Evolutionary conservation across 2,329 filamentous ascomycete species (phyloP).

Genomic region (Trichoderma sp.): DNA sequence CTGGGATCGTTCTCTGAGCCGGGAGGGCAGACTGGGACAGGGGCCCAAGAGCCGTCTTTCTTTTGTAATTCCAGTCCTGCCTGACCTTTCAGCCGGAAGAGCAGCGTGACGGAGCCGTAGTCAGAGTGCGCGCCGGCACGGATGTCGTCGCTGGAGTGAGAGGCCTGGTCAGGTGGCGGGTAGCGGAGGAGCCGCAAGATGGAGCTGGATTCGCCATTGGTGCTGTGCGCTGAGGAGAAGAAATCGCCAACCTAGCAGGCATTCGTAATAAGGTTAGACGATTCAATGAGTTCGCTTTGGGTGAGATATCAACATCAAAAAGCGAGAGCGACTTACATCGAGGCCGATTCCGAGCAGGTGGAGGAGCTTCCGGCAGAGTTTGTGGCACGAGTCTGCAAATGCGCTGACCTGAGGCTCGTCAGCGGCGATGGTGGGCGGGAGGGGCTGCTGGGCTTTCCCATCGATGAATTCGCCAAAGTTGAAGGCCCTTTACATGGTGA

Average conservation of each 20-base stretch:
- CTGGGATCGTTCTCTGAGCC: conserved; percentile 57
- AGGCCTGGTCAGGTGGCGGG: conserved; percentile 51
- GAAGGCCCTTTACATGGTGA: conserved; percentile 63
- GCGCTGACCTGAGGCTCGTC: conserved; percentile 60
- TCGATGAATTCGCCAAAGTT: conserved; percentile 80
- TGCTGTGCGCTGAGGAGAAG: conserved; percentile 53
- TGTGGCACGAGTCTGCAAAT: conserved; percentile 71
- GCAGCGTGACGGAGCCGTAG: conserved; percentile 69
- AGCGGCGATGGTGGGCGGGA: conserved; percentile 62
- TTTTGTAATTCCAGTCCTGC: conserved; percentile 82
- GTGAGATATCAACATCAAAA: too few species aligned
- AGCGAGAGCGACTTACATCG: conserved; percentile 44
- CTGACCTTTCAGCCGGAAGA: conserved; percentile 84
- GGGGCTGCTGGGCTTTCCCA: conserved; percentile 70
- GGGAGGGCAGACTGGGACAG: conserved; percentile 64
- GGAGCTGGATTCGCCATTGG: conserved; percentile 49
- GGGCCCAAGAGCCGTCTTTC: conserved; percentile 54
- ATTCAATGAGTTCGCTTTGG: neutral
- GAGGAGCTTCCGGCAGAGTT: conserved; percentile 70
- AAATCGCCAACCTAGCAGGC: conserved; percentile 46
- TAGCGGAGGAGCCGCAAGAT: conserved; percentile 73
- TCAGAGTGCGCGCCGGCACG: conserved; percentile 91
- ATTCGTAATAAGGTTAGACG: neutral
- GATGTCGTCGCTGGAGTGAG: conserved; percentile 58
- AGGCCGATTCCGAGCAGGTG: conserved; percentile 77